phyloP scores from a whole-genome alignment of 208 protist species.

The Wallacemonas collosoma region DNA sequence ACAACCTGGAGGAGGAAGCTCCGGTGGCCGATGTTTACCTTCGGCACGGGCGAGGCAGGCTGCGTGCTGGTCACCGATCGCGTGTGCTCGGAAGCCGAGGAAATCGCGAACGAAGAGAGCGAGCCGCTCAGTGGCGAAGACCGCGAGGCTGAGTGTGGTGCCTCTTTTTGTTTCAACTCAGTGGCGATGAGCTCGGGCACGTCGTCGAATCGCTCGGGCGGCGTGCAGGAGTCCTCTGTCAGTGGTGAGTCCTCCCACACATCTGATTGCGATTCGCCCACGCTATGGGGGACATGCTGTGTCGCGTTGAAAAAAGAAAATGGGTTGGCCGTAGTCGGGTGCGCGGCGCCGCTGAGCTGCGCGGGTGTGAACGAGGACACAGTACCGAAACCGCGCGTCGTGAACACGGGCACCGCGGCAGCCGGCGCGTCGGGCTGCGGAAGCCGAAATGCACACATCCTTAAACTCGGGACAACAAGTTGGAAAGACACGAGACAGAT shows the following conservation, averaged over 20 bases:
- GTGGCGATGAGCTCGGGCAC: neutral
- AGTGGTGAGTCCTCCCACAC: no score
- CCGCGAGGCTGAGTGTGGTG: neutral
- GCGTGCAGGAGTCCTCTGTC: no score
- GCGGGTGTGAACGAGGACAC: neutral
- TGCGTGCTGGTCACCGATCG: neutral
- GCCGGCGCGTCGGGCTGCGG: neutral
- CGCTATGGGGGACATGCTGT: neutral
- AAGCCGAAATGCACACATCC: conserved; percentile 1
- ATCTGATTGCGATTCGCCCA: no score
- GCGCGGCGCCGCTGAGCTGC: neutral
- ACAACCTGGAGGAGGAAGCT: neutral
- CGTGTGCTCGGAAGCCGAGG: neutral
- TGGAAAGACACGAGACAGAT: neutral
- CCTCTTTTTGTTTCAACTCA: neutral
- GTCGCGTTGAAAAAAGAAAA: conserved; percentile 3
- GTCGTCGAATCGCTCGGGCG: no score
- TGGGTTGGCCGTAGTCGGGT: neutral
- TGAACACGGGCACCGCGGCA: conserved; percentile 1
- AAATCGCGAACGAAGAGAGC: conserved; percentile 10
- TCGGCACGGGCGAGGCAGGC: neutral
- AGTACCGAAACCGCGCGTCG: neutral
- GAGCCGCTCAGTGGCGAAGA: conserved; percentile 5
- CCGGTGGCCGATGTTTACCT: neutral
- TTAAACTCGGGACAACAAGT: neutral